These are phyloP conservation scores for Leccinellum rugosiceps DNA, from an alignment of 768 basidiomycete species.

Conservation along the genomic window DNA sequence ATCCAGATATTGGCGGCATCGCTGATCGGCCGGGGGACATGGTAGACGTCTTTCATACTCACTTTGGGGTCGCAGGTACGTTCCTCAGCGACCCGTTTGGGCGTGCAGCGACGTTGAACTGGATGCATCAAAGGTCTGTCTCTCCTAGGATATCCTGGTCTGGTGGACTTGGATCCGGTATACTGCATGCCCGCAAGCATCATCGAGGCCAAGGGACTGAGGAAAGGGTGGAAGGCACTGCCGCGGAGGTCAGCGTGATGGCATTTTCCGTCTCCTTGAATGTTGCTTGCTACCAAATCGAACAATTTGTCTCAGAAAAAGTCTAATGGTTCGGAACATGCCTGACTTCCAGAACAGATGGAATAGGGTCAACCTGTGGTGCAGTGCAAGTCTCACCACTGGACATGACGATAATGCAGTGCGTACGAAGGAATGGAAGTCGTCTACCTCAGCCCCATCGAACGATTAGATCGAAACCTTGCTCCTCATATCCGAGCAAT, in stretches of 20 bases:
- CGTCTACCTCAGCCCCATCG: neutral
- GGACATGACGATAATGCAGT: conserved; percentile 9
- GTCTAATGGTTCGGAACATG: neutral
- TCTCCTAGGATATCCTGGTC: conserved; percentile 78
- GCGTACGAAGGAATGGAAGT: conserved; percentile 19
- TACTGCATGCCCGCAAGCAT: conserved; percentile 90
- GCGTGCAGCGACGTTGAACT: neutral
- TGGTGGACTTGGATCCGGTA: conserved; percentile 87
- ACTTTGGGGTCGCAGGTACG: conserved; percentile 85
- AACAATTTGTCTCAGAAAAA: neutral
- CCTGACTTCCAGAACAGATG: neutral
- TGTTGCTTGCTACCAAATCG: conserved; percentile 3
- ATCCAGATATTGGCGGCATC: conserved; percentile 87
- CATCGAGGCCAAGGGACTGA: conserved; percentile 67
- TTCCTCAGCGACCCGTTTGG: neutral
- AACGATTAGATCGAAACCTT: neutral
- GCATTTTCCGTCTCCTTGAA: conserved; percentile 1
- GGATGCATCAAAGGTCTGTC: conserved; percentile 60
- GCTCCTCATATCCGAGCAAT: neutral
- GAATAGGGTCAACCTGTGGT: neutral
- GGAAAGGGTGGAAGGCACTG: conserved; percentile 43
- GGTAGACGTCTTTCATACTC: conserved; percentile 96
- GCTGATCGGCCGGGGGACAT: conserved; percentile 92
- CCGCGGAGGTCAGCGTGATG: conserved; percentile 25
- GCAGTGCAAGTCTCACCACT: conserved; percentile 1